Evolutionary conservation across 139 green algal species (phyloP).

Genomic region (Asterochloris sp.): DNA sequence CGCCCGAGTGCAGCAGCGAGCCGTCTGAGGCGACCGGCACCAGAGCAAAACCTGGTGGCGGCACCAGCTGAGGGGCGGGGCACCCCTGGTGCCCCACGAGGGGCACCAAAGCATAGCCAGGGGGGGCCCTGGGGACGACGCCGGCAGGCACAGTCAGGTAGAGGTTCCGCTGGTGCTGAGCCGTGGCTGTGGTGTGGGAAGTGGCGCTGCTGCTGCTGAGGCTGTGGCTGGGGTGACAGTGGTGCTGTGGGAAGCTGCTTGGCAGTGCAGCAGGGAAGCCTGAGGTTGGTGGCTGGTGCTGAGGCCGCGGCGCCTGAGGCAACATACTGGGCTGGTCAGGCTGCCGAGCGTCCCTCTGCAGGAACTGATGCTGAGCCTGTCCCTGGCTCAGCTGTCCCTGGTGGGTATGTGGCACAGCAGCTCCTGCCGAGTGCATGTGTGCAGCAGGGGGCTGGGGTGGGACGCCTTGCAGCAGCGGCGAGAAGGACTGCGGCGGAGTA

Average conservation of each 20-base stretch:
- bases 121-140: not conserved
- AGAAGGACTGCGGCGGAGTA: too few species aligned
- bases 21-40: constrained; percentile 10
- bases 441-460: not conserved
- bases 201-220: not conserved
- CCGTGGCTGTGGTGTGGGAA: not conserved
- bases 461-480: not conserved
- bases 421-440: not conserved
- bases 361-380: not conserved
- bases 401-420: not conserved
- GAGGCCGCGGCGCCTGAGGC: not conserved
- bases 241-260: not conserved
- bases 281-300: not conserved
- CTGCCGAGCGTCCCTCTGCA: not conserved
- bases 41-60: constrained; percentile 13
- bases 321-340: not conserved
- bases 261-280: not conserved
- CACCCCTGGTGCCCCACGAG: not conserved
- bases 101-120: not conserved
- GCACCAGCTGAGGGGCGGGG: not conserved
- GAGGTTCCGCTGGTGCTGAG: not conserved
- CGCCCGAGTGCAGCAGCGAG: not conserved
- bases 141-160: not conserved
- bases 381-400: not conserved
- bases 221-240: not conserved